Conservation (phyloP, 176 grass and related monocot genomes). For the Guadua angustifolia region DNA sequence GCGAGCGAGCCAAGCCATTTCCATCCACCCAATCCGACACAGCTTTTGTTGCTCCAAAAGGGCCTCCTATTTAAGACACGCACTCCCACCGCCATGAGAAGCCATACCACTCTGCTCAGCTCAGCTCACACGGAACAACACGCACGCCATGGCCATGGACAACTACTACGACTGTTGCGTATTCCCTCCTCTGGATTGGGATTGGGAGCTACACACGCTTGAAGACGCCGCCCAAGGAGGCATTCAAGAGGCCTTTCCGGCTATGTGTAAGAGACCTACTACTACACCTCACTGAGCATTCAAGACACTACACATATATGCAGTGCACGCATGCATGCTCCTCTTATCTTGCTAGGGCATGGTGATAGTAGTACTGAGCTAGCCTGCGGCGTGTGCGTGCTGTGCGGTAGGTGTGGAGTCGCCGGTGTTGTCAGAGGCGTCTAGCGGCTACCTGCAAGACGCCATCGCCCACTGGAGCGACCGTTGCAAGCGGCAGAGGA, state of each 20-base stretch:
- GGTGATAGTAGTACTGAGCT: not conserved
- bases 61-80: constrained; percentile 56
- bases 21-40: constrained; percentile 40
- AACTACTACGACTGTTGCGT: constrained; percentile 30
- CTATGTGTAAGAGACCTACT: constrained; percentile 39
- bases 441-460: constrained; percentile 66
- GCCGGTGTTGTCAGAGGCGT: constrained; percentile 59
- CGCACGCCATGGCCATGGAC: constrained; percentile 54
- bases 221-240: constrained; percentile 29
- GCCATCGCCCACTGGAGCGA: constrained; percentile 50
- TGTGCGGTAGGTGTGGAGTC: constrained; percentile 57
- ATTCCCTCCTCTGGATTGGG: constrained; percentile 35
- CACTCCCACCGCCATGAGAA: constrained; percentile 21
- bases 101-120: constrained; percentile 38
- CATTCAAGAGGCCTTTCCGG: constrained; percentile 20
- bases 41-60: constrained; percentile 52
- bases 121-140: not conserved
- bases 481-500: constrained; percentile 58
- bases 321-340: not conserved
- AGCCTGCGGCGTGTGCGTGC: not conserved
- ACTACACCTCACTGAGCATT: not conserved
- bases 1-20: constrained; percentile 7
- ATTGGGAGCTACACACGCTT: constrained; percentile 16
- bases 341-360: constrained; percentile 19
- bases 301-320: not conserved